Conservation (phyloP, 768 basidiomycete genomes). For the Psilocybe subaeruginosa region DNA sequence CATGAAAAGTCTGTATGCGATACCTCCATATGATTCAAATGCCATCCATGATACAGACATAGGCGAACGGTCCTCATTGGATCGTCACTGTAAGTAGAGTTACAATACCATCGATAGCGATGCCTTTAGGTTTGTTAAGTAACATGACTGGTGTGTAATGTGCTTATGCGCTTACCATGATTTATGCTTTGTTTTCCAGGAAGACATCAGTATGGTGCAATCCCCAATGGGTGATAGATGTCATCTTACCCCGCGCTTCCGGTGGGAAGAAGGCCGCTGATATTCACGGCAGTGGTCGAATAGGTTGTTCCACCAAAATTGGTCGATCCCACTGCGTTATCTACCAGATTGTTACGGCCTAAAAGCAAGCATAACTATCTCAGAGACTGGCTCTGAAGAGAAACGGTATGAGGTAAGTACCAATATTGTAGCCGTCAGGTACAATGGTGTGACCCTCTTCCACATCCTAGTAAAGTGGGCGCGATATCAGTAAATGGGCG, state of each 20-base stretch:
- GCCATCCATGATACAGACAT: not conserved
- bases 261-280: constrained; percentile 56
- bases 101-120: constrained; percentile 61
- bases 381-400: not conserved
- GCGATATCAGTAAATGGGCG: not conserved
- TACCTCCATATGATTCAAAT: constrained; percentile 5
- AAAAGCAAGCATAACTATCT: not conserved
- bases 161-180: constrained; percentile 27
- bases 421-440: constrained; percentile 36
- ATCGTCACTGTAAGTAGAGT: constrained; percentile 58
- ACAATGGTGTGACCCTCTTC: constrained; percentile 33
- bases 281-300: constrained; percentile 41
- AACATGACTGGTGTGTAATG: not conserved
- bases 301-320: constrained; percentile 50
- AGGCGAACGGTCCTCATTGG: constrained; percentile 8
- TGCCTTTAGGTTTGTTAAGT: constrained; percentile 37
- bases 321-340: constrained; percentile 32
- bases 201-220: not conserved
- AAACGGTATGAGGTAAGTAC: constrained; percentile 10
- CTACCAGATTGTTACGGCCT: constrained; percentile 33
- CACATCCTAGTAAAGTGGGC: constrained; percentile 22
- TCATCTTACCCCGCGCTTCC: constrained; percentile 45
- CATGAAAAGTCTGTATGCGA: not conserved
- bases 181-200: constrained; percentile 29
- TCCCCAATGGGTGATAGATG: not conserved